Percentiles rank a stretch among this genome's conserved stretches.
Conservation (phyloP, 2,329 filamentous ascomycete species). For the Tolypocladium nubicola region DNA sequence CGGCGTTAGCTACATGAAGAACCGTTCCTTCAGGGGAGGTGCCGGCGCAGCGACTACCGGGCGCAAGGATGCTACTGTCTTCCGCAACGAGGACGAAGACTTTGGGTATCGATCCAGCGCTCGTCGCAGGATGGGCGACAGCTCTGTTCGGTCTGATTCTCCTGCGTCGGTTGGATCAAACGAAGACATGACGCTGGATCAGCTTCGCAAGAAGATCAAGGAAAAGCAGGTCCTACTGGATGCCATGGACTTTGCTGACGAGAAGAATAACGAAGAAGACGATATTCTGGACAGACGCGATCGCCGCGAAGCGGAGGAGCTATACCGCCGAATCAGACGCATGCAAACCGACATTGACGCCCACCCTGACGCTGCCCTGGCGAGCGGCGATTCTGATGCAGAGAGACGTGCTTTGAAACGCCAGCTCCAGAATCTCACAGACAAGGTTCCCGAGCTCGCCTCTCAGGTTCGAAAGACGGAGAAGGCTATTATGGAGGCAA, state of each 20-base stretch:
- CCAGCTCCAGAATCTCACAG: slow-evolving; percentile 78
- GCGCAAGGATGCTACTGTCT: slow-evolving; percentile 91
- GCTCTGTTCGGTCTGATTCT: slow-evolving; percentile 71
- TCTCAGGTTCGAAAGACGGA: slow-evolving; percentile 87
- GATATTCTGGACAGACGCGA: slow-evolving; percentile 85
- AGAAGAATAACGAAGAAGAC: slow-evolving; percentile 81
- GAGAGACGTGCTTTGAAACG: slow-evolving; percentile 79
- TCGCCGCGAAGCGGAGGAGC: slow-evolving; percentile 81
- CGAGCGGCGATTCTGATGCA: slow-evolving; percentile 71
- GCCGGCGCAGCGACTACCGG: slow-evolving; percentile 44
- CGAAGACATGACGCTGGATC: slow-evolving; percentile 78
- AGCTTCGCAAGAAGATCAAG: slow-evolving; percentile 82
- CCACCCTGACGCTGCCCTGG: slow-evolving; percentile 66
- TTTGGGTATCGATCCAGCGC: slow-evolving; percentile 91
- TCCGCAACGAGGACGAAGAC: slow-evolving; percentile 91
- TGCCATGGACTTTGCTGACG: slow-evolving; percentile 92
- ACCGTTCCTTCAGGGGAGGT: slow-evolving; percentile 72
- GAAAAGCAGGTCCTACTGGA: slow-evolving; percentile 93
- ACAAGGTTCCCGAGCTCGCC: slow-evolving; percentile 83
- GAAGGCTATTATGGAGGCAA: slow-evolving; percentile 83
- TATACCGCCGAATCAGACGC: slow-evolving; percentile 84
- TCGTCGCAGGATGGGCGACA: slow-evolving; percentile 70
- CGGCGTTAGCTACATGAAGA: slow-evolving; percentile 96
- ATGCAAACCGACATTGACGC: slow-evolving; percentile 91
- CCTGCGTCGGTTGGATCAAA: slow-evolving; percentile 58